Conservation (phyloP, 768 basidiomycete genomes). For the Agrocybe praecox region DNA sequence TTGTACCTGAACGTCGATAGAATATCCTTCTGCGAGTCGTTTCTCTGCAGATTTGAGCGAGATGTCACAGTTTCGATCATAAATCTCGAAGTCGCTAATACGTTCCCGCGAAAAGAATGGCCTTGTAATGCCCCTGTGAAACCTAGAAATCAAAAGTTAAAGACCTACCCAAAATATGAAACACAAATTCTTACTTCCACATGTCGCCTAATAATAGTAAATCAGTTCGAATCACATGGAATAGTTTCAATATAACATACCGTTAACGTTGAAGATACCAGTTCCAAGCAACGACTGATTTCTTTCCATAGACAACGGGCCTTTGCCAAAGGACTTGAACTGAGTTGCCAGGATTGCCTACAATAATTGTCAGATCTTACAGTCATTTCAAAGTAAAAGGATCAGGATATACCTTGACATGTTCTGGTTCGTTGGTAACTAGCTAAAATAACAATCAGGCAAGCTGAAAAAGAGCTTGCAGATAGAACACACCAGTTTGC, state of each 20-base stretch:
- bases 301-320: conserved; percentile 27
- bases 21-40: conserved; percentile 44
- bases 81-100: conserved; percentile 63
- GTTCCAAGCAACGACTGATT: conserved; percentile 44
- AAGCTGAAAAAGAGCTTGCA: conserved; percentile 6
- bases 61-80: conserved; percentile 53
- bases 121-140: conserved; percentile 67
- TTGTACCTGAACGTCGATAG: conserved; percentile 60
- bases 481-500: conserved; percentile 29
- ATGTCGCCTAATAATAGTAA: conserved; percentile 47
- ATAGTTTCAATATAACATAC: conserved; percentile 31
- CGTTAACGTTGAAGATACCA: conserved; percentile 66
- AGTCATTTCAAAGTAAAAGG: conserved; percentile 10
- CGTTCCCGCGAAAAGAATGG: conserved; percentile 69
- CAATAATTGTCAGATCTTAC: background rate
- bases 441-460: conserved; percentile 21
- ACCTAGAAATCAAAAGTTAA: conserved; percentile 25
- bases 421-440: conserved; percentile 46
- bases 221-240: conserved; percentile 10
- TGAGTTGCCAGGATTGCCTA: conserved; percentile 50
- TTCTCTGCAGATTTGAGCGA: conserved; percentile 45
- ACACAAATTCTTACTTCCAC: conserved; percentile 53
- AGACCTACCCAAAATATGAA: background rate
- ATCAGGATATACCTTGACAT: conserved; percentile 38
- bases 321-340: conserved; percentile 51